phyloP scores from a whole-genome alignment of 2,329 filamentous ascomycete genomes.

The Neonectria sp. region DNA sequence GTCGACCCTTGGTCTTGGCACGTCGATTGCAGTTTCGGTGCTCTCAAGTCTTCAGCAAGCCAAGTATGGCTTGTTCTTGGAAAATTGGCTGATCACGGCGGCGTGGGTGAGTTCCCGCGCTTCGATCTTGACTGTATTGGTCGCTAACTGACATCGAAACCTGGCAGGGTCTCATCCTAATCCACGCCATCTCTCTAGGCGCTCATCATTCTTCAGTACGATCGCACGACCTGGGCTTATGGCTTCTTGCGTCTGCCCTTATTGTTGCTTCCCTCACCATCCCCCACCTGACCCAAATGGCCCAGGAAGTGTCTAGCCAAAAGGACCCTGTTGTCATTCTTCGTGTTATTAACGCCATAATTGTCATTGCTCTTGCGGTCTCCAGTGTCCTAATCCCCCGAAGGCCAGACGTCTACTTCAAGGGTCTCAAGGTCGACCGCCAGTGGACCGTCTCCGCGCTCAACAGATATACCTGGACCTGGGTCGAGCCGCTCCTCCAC shows the following conservation, averaged over 20 bases:
- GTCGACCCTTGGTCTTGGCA: constrained; percentile 66
- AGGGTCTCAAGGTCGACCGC: constrained; percentile 73
- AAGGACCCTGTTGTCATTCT: constrained; percentile 60
- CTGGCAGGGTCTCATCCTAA: constrained; percentile 63
- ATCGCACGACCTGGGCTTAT: constrained; percentile 68
- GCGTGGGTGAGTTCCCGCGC: constrained; percentile 72
- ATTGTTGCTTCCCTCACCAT: constrained; percentile 61
- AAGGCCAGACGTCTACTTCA: constrained; percentile 75
- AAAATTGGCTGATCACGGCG: constrained; percentile 73
- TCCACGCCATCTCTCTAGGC: constrained; percentile 67
- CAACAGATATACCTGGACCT: constrained; percentile 75
- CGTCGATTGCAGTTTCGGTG: constrained; percentile 71
- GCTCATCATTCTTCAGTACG: constrained; percentile 66
- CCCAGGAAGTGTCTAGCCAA: constrained; percentile 48
- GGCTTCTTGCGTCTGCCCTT: constrained; percentile 64
- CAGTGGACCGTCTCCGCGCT: constrained; percentile 74
- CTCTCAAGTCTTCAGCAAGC: constrained; percentile 60
- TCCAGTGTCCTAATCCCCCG: constrained; percentile 73
- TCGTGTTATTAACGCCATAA: constrained; percentile 62
- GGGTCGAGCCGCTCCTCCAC: constrained; percentile 70
- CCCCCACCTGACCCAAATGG: constrained; percentile 60
- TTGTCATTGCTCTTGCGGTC: constrained; percentile 61
- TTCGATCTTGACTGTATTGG: constrained; percentile 9
- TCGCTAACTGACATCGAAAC: background rate
- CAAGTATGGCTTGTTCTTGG: constrained; percentile 60